These are phyloP conservation scores for Colletotrichum somersetense DNA, from an alignment of 2,329 filamentous ascomycete genomes.

Conservation along the genomic window DNA sequence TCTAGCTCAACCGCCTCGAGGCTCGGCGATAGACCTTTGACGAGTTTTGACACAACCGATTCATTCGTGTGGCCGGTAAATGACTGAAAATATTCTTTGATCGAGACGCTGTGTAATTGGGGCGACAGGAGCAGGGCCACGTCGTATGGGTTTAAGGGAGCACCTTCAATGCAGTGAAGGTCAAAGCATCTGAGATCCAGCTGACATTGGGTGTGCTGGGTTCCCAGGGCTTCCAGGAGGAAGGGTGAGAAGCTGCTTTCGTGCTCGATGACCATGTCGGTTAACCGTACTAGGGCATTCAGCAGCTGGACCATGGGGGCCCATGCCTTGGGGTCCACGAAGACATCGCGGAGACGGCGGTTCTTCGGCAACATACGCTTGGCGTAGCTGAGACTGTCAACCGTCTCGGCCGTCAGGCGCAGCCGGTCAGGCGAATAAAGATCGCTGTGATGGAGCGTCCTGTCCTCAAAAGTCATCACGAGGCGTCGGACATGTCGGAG, in stretches of 20 bases:
- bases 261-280: conserved; percentile 11
- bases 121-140: conserved; percentile 1
- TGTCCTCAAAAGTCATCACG: conserved; percentile 10
- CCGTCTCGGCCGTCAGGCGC: background rate
- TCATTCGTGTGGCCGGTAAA: conserved; percentile 16
- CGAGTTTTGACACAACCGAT: background rate
- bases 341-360: conserved; percentile 19
- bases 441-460: conserved; percentile 11
- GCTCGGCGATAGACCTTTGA: conserved; percentile 7
- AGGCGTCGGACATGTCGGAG: conserved; percentile 16
- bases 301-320: conserved; percentile 12
- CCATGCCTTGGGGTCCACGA: conserved; percentile 9
- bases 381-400: background rate
- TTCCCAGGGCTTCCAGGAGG: conserved; percentile 7
- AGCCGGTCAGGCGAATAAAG: conserved; percentile 13
- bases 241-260: conserved; percentile 13
- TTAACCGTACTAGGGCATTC: background rate
- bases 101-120: conserved; percentile 7
- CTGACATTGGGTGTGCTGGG: conserved; percentile 1
- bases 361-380: conserved; percentile 3
- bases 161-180: background rate
- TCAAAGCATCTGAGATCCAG: conserved; percentile 7
- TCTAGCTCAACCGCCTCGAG: conserved; percentile 10
- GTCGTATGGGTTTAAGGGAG: conserved; percentile 4
- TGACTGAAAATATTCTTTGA: conserved; percentile 24